Percentiles rank a stretch among this genome's conserved stretches.
These are phyloP conservation scores for Isatis tinctoria DNA, from an alignment of 345 rosid species.

Conservation along the genomic window DNA sequence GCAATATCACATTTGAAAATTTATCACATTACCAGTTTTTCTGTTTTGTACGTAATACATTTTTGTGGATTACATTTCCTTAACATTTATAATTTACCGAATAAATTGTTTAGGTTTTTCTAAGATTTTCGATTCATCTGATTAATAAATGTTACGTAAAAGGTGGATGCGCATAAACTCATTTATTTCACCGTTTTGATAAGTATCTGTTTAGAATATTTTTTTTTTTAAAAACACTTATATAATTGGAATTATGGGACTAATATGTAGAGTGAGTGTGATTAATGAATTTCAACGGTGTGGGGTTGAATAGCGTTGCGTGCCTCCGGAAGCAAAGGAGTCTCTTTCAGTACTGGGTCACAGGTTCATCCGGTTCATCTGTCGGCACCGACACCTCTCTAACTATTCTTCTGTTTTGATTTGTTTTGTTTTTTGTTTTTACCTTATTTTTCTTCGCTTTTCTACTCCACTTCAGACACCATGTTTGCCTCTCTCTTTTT, in stretches of 20 bases:
- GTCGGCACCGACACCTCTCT: conserved; percentile 39
- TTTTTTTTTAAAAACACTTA: neutral
- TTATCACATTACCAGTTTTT: too few relatives aligned
- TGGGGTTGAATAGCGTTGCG: conserved; percentile 31
- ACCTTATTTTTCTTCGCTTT: neutral
- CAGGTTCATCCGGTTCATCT: conserved; percentile 27
- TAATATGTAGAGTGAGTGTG: conserved; percentile 11
- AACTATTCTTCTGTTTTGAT: conserved; percentile 7
- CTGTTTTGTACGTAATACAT: too few relatives aligned
- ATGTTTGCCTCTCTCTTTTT: neutral
- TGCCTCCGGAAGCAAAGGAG: conserved; percentile 29
- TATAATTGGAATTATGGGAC: neutral
- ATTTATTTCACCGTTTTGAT: neutral
- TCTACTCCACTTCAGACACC: neutral
- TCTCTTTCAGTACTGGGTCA: conserved; percentile 29
- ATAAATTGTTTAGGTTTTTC: neutral
- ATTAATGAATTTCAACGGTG: conserved; percentile 7
- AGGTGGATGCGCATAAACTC: neutral
- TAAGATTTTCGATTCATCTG: neutral
- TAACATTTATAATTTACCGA: too few relatives aligned
- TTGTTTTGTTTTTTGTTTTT: neutral
- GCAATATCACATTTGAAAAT: too few relatives aligned
- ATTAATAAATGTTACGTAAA: neutral
- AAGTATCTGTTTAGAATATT: neutral
- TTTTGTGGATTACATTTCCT: too few relatives aligned